Conservation (phyloP, 202 grass and related monocot genomes). For the Miscanthus sacchariflorus region DNA sequence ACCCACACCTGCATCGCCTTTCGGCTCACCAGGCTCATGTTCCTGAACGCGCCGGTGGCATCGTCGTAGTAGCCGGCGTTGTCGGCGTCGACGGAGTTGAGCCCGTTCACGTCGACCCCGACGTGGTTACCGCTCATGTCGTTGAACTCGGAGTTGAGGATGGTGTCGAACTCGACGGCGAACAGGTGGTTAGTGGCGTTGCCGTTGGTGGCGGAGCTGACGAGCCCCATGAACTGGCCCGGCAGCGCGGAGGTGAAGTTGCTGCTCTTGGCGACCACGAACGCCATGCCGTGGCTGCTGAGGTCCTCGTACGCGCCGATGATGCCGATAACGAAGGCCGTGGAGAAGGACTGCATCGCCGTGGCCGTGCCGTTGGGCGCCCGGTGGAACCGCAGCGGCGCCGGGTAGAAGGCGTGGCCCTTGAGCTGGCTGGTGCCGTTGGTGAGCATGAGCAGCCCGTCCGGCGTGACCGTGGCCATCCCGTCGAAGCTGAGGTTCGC, state of each 20-base stretch:
- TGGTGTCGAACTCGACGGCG: conserved; percentile 77
- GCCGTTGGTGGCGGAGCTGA: conserved; percentile 62
- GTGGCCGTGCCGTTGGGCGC: conserved; percentile 34
- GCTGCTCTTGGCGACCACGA: conserved; percentile 45
- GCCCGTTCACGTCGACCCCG: conserved; percentile 65
- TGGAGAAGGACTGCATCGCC: conserved; percentile 65
- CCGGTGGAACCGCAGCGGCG: conserved; percentile 51
- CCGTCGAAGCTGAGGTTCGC: conserved; percentile 67
- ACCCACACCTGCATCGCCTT: conserved; percentile 76
- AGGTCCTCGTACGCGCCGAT: conserved; percentile 54
- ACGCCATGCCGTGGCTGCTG: conserved; percentile 67
- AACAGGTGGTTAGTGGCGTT: conserved; percentile 68
- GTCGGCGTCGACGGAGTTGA: conserved; percentile 61
- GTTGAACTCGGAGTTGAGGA: conserved; percentile 67
- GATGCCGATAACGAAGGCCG: conserved; percentile 71
- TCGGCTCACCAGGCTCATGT: conserved; percentile 62
- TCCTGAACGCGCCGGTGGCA: conserved; percentile 50
- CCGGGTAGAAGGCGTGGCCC: conserved; percentile 65
- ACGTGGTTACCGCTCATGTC: conserved; percentile 77
- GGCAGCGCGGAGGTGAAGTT: conserved; percentile 57
- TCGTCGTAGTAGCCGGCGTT: conserved; percentile 65
- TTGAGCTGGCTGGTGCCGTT: conserved; percentile 63
- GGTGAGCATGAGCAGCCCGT: conserved; percentile 61
- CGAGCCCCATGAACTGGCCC: conserved; percentile 65
- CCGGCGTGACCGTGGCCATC: conserved; percentile 55